Evolutionary conservation across 805 yeast genomes (phyloP).

Genomic region (Candida koratica): DNA sequence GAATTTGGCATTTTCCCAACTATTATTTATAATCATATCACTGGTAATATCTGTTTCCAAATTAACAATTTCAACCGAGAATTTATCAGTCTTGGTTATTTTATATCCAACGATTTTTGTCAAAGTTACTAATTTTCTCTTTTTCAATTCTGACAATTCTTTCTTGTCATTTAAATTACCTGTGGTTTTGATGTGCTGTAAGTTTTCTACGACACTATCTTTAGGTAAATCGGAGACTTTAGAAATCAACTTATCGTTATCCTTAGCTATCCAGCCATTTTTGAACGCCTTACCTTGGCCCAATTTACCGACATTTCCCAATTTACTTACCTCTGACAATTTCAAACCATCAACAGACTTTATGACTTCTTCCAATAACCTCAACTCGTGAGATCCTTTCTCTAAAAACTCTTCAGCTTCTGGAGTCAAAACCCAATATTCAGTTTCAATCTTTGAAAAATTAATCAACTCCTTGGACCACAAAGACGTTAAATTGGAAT

Average conservation of each 20-base stretch:
- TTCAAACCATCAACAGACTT: conserved; percentile 75
- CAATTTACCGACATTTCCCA: conserved; percentile 81
- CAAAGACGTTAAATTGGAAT: conserved; percentile 82
- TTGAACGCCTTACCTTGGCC: conserved; percentile 98
- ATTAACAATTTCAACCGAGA: conserved; percentile 73
- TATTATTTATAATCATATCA: conserved; percentile 81
- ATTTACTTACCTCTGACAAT: conserved; percentile 67
- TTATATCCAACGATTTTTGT: conserved; percentile 71
- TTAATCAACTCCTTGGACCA: conserved; percentile 78
- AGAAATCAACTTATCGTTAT: conserved; percentile 72
- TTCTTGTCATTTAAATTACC: conserved; percentile 61
- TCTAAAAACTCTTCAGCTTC: conserved; percentile 79
- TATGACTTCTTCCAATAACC: conserved; percentile 71
- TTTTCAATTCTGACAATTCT: conserved; percentile 79
- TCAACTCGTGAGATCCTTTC: conserved; percentile 87
- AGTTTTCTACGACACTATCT: conserved; percentile 64
- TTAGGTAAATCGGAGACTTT: conserved; percentile 53
- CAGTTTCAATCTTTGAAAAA: conserved; percentile 69
- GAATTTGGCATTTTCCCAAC: conserved; percentile 81
- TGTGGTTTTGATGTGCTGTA: conserved; percentile 51
- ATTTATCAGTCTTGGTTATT: conserved; percentile 78
- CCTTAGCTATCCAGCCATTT: conserved; percentile 92
- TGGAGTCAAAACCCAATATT: conserved; percentile 66
- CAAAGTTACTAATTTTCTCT: conserved; percentile 78
- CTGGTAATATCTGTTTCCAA: conserved; percentile 91